Conservation (phyloP, 441 rosid genomes). For the Arabidopsis hybrid region DNA sequence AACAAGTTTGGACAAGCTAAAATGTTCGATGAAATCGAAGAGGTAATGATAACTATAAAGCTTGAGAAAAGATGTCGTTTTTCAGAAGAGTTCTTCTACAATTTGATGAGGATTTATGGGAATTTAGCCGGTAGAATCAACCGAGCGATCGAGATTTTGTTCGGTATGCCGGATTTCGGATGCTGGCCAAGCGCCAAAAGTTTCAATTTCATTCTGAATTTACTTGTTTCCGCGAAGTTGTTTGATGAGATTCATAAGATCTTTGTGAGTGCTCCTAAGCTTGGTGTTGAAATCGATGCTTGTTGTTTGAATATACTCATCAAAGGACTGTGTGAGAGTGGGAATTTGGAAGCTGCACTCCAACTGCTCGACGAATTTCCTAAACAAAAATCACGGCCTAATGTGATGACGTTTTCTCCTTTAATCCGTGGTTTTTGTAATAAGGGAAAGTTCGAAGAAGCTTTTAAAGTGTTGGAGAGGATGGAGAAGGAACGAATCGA, state of each 20-base stretch:
- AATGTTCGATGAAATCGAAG: constrained; percentile 74
- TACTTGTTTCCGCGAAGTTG: constrained; percentile 70
- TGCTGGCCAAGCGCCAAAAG: constrained; percentile 75
- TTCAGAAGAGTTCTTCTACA: constrained; percentile 79
- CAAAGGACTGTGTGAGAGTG: constrained; percentile 76
- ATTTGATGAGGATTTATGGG: constrained; percentile 75
- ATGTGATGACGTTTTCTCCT: constrained; percentile 76
- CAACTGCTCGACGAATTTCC: constrained; percentile 95
- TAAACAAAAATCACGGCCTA: constrained; percentile 66
- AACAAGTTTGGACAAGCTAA: constrained; percentile 61
- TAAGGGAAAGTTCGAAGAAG: constrained; percentile 62
- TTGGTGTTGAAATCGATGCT: constrained; percentile 82
- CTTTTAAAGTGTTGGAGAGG: constrained; percentile 63
- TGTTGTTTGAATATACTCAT: constrained; percentile 83
- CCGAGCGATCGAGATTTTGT: constrained; percentile 64
- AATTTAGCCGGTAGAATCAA: constrained; percentile 65
- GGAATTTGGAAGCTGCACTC: constrained; percentile 68
- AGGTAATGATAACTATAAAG: constrained; percentile 54
- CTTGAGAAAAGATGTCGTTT: constrained; percentile 55
- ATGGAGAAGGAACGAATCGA: constrained; percentile 74
- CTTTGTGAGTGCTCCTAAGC: constrained; percentile 62
- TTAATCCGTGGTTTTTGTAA: constrained; percentile 73
- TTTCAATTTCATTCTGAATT: constrained; percentile 74
- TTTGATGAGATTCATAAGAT: constrained; percentile 66
- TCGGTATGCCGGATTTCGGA: constrained; percentile 66